phyloP scores from a whole-genome alignment of 1,284 basidiomycete species.

The Cryptococcus sp. region DNA sequence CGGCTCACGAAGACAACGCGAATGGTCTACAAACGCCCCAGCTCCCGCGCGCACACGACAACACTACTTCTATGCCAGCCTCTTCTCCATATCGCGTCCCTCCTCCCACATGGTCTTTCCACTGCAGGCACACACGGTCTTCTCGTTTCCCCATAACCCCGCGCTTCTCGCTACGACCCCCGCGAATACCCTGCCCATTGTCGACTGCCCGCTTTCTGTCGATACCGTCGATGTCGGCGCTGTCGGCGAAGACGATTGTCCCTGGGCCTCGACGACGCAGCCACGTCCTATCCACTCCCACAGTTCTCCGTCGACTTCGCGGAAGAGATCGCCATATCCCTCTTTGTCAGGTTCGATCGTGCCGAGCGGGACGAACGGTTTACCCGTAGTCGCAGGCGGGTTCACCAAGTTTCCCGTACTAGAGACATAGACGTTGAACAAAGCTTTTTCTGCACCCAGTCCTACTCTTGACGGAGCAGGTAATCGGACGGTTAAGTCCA shows the following conservation, averaged over 20 bases:
- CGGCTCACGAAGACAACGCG: too few species aligned
- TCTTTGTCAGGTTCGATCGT: conserved; percentile 47
- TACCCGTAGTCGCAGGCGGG: conserved; percentile 51
- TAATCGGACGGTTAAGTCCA: conserved; percentile 53
- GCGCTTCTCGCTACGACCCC: conserved; percentile 54
- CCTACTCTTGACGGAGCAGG: conserved; percentile 36
- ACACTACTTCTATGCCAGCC: conserved; percentile 15
- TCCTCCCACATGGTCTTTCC: conserved; percentile 56
- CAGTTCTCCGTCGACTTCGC: conserved; percentile 51
- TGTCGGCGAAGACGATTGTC: background rate
- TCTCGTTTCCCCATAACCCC: conserved; percentile 55
- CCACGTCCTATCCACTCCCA: conserved; percentile 55
- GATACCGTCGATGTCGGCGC: conserved; percentile 2
- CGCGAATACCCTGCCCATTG: conserved; percentile 47
- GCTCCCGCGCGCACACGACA: too few species aligned
- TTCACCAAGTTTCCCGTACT: conserved; percentile 50
- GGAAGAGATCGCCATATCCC: conserved; percentile 54
- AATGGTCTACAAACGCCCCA: too few species aligned
- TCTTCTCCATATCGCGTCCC: conserved; percentile 52
- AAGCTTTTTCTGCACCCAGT: conserved; percentile 1
- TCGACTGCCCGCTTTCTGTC: conserved; percentile 9
- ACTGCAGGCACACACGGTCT: conserved; percentile 55
- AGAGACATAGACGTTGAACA: conserved; percentile 50
- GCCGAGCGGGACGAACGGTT: conserved; percentile 38
- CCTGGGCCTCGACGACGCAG: conserved; percentile 46